A percentile compares a stretch with the other conserved stretches of the same genome.
phyloP scores from a whole-genome alignment of 805 yeast species.

The Suhomyces prunicola region DNA sequence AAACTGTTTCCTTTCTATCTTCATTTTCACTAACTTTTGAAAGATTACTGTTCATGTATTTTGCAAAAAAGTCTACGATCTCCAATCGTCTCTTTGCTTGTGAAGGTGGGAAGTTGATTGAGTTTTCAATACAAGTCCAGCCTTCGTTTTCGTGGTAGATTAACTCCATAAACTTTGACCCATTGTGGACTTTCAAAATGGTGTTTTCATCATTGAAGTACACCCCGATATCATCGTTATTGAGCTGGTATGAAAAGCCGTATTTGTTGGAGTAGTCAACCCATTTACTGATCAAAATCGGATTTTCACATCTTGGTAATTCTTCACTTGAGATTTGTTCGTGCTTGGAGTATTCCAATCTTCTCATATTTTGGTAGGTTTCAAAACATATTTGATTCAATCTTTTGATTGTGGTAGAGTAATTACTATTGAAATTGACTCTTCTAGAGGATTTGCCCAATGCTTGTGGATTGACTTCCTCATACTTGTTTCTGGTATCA shows the following conservation, averaged over 20 bases:
- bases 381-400: slow-evolving; percentile 38
- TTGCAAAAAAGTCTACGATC: slow-evolving; percentile 82
- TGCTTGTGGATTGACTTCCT: slow-evolving; percentile 52
- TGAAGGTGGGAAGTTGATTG: slow-evolving; percentile 41
- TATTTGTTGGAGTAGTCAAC: slow-evolving; percentile 95
- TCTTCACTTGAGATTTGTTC: slow-evolving; percentile 32
- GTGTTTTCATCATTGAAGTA: slow-evolving; percentile 83
- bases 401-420: slow-evolving; percentile 35
- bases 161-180: slow-evolving; percentile 64
- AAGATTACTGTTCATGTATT: slow-evolving; percentile 87
- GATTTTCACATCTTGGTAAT: slow-evolving; percentile 49
- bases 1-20: slow-evolving; percentile 63
- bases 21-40: slow-evolving; percentile 72
- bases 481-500: slow-evolving; percentile 82
- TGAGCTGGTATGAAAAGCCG: slow-evolving; percentile 90
- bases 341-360: slow-evolving; percentile 38
- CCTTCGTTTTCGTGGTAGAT: slow-evolving; percentile 42
- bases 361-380: slow-evolving; percentile 37
- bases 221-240: slow-evolving; percentile 88
- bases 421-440: slow-evolving; percentile 38
- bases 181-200: slow-evolving; percentile 65
- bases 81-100: slow-evolving; percentile 69
- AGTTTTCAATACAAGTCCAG: slow-evolving; percentile 46
- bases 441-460: slow-evolving; percentile 34
- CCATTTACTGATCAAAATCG: slow-evolving; percentile 87